Evolutionary conservation across 495 filamentous ascomycete genomes (phyloP).

Genomic region (Xylaria cubensis): DNA sequence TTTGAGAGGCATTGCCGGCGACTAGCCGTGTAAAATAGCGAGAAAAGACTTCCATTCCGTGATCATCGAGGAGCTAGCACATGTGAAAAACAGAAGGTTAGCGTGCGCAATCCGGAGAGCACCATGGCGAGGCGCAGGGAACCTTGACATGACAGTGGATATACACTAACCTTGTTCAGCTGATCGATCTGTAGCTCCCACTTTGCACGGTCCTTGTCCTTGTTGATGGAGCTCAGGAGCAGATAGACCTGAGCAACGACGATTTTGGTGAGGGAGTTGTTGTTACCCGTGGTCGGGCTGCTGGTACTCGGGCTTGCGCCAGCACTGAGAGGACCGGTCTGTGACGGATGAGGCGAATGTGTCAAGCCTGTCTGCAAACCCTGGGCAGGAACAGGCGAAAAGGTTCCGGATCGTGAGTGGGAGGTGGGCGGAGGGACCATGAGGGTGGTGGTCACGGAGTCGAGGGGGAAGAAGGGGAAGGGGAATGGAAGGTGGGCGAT

Average conservation of each 20-base stretch:
- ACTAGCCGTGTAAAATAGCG: slow-evolving; percentile 92
- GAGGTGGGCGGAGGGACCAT: slow-evolving; percentile 46
- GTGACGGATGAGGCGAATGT: slow-evolving; percentile 60
- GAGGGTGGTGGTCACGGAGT: slow-evolving; percentile 42
- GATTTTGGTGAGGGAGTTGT: slow-evolving; percentile 77
- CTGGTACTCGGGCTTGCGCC: slow-evolving; percentile 69
- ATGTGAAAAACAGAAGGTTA: slow-evolving; percentile 31
- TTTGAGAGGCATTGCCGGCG: slow-evolving; percentile 80
- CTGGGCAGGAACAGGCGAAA: slow-evolving; percentile 63
- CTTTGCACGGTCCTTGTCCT: slow-evolving; percentile 89
- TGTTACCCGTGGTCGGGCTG: slow-evolving; percentile 68
- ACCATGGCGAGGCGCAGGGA: neutral
- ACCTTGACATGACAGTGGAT: neutral
- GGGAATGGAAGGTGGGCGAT: slow-evolving; percentile 29
- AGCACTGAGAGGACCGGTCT: slow-evolving; percentile 59
- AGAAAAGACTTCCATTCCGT: slow-evolving; percentile 96
- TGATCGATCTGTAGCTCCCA: slow-evolving; percentile 92
- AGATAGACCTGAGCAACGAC: slow-evolving; percentile 94
- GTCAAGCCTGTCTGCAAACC: slow-evolving; percentile 53
- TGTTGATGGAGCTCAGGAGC: slow-evolving; percentile 89
- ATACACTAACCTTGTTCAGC: slow-evolving; percentile 77
- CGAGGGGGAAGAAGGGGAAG: slow-evolving; percentile 29
- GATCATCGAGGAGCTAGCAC: slow-evolving; percentile 81
- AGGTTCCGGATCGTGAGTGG: slow-evolving; percentile 56
- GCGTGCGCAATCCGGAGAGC: neutral